phyloP scores from a whole-genome alignment of 169 alveolate species.

The Plasmodium vivax region DNA sequence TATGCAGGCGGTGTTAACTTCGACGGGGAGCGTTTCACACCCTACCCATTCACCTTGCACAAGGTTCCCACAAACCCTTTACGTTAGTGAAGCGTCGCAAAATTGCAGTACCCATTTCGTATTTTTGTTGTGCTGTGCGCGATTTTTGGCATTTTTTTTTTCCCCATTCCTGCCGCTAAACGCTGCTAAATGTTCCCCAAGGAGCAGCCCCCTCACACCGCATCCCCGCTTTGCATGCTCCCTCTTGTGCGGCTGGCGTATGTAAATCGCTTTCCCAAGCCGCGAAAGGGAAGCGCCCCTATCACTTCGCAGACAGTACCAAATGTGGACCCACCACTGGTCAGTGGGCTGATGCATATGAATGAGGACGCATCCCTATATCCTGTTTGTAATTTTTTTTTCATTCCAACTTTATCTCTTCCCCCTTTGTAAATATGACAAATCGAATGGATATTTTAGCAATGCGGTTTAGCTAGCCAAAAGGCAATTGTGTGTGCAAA shows the following conservation, averaged over 20 bases:
- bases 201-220: background rate
- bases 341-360: background rate
- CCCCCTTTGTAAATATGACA: background rate
- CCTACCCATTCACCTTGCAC: background rate
- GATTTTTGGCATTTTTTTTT: background rate
- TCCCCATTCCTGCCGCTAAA: background rate
- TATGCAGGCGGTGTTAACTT: background rate
- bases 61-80: background rate
- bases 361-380: background rate
- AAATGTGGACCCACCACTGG: background rate
- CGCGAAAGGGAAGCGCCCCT: background rate
- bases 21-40: background rate
- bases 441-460: background rate
- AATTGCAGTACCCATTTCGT: background rate
- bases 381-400: background rate
- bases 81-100: background rate
- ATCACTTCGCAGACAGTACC: background rate
- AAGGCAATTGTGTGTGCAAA: slow-evolving; percentile 9
- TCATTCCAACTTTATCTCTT: background rate
- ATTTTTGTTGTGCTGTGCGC: background rate
- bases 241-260: background rate
- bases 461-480: background rate
- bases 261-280: background rate
- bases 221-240: background rate
- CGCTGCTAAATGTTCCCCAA: background rate